These are phyloP conservation scores for Heterobasidion irregulare DNA, from an alignment of 1,284 basidiomycete species.

Conservation along the genomic window DNA sequence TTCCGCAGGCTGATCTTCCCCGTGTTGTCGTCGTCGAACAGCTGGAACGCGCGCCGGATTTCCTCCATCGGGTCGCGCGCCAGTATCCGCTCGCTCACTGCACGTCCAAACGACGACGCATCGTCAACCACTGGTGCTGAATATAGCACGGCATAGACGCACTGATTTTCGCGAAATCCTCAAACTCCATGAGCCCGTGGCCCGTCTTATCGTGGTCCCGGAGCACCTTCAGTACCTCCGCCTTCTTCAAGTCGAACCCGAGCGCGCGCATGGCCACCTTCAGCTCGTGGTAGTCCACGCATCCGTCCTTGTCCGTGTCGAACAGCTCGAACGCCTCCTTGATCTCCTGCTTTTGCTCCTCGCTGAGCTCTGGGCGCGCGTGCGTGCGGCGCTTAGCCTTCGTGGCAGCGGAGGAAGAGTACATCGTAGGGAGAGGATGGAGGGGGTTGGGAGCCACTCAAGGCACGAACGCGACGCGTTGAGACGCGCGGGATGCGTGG, in stretches of 20 bases:
- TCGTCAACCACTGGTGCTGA: neutral
- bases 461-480: neutral
- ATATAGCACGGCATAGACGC: constrained; percentile 34
- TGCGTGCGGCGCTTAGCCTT: constrained; percentile 69
- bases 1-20: constrained; percentile 93
- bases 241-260: constrained; percentile 97
- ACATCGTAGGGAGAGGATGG: constrained; percentile 40
- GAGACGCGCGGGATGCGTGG: neutral
- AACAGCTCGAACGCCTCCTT: constrained; percentile 99
- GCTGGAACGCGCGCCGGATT: constrained; percentile 88
- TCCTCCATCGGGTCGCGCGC: constrained; percentile 95
- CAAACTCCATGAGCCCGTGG: constrained; percentile 89
- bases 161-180: constrained; percentile 95
- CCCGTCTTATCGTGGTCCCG: constrained; percentile 88
- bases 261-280: constrained; percentile 98
- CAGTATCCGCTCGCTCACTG: constrained; percentile 93
- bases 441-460: neutral
- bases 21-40: constrained; percentile 95
- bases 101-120: neutral
- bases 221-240: constrained; percentile 92
- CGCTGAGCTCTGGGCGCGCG: constrained; percentile 73
- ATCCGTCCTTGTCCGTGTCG: constrained; percentile 98
- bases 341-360: constrained; percentile 96
- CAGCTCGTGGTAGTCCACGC: constrained; percentile 94
- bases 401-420: constrained; percentile 59